Conservation (phyloP, 2,329 filamentous ascomycete species). For the Parafenestella ontariensis region DNA sequence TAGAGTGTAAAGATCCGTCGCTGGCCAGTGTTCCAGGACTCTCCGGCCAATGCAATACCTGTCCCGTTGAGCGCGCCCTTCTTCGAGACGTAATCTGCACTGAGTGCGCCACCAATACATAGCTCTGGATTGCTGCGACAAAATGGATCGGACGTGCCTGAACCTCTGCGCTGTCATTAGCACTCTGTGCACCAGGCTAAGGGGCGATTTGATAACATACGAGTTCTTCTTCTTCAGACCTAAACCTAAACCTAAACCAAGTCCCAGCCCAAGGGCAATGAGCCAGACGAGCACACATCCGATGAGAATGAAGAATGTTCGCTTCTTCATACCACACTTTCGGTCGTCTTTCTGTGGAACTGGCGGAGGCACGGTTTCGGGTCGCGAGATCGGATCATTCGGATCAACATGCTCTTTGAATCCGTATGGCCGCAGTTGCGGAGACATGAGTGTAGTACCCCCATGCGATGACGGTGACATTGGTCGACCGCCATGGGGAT, state of each 20-base stretch:
- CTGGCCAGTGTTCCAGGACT: constrained; percentile 49
- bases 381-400: constrained; percentile 15
- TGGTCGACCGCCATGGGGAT: constrained; percentile 18
- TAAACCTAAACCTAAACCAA: constrained; percentile 47
- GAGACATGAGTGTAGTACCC: constrained; percentile 22
- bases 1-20: constrained; percentile 53
- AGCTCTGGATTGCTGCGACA: constrained; percentile 36
- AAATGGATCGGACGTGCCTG: constrained; percentile 24
- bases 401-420: constrained; percentile 36
- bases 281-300: constrained; percentile 34
- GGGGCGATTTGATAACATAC: constrained; percentile 5
- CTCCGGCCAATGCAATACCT: constrained; percentile 54
- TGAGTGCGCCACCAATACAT: constrained; percentile 51
- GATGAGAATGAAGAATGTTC: constrained; percentile 30
- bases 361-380: constrained; percentile 19
- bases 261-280: constrained; percentile 44
- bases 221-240: constrained; percentile 35
- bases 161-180: constrained; percentile 8
- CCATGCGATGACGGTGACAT: constrained; percentile 27
- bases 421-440: constrained; percentile 24
- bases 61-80: constrained; percentile 57
- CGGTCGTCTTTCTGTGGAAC: constrained; percentile 26
- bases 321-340: constrained; percentile 35
- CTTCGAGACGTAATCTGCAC: constrained; percentile 48
- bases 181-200: neutral